Evolutionary conservation across 768 basidiomycete species (phyloP).

Genomic region (Suillus subluteus): DNA sequence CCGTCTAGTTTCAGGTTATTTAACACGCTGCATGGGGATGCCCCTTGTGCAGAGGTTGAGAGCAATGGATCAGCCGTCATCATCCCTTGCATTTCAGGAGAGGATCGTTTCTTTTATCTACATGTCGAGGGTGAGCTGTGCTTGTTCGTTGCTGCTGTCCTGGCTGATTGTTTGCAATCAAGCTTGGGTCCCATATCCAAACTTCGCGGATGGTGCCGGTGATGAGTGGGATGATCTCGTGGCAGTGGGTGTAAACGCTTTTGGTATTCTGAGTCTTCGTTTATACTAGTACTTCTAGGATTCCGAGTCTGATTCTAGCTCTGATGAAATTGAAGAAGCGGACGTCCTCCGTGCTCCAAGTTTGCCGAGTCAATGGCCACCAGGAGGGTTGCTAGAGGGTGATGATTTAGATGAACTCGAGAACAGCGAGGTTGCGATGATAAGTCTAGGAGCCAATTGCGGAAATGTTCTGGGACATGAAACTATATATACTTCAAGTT

Average conservation of each 20-base stretch:
- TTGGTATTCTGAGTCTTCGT: neutral
- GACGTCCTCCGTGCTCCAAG: neutral
- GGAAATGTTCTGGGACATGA: neutral
- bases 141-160: neutral
- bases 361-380: neutral
- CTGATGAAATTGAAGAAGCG: neutral
- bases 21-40: neutral
- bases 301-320: neutral
- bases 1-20: constrained; percentile 2
- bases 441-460: neutral
- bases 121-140: constrained; percentile 1
- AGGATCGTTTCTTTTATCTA: constrained; percentile 5
- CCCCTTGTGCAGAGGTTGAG: neutral
- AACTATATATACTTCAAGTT: neutral
- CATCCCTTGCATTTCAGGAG: neutral
- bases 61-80: neutral
- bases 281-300: neutral
- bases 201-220: neutral
- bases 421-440: neutral
- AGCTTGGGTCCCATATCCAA: constrained; percentile 6
- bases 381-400: neutral
- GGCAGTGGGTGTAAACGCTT: neutral
- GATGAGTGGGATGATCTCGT: neutral
- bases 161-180: neutral
- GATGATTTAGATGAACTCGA: neutral